A percentile compares a stretch with the other conserved stretches of the same genome.
Conservation (phyloP, 2,329 filamentous ascomycete species). For the Penicillium aurantiogriseum region DNA sequence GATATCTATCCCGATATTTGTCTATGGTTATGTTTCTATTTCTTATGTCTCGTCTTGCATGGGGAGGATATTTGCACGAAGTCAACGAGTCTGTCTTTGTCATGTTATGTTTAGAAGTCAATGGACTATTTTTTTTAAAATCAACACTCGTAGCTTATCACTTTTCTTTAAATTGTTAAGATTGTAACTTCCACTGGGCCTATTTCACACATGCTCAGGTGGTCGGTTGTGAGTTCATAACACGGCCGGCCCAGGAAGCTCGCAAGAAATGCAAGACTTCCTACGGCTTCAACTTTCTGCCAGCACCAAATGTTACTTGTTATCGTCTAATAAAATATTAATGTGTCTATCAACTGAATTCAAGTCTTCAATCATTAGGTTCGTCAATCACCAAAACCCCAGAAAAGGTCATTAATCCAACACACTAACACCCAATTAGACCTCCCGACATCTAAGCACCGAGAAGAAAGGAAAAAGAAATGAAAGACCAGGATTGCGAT, state of each 20-base stretch:
- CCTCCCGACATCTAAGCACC: not conserved
- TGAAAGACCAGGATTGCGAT: not conserved
- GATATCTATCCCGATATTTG: not conserved
- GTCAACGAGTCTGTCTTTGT: constrained; percentile 12
- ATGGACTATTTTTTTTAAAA: constrained; percentile 3
- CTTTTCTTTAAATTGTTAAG: too few relatives aligned
- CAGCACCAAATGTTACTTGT: not conserved
- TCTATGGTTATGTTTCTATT: constrained; percentile 3
- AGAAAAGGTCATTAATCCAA: not conserved
- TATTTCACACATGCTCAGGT: not conserved
- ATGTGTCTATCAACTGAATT: not conserved
- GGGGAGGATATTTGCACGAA: constrained; percentile 4
- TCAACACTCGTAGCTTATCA: not conserved
- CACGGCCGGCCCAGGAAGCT: not conserved
- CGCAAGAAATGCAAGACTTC: not conserved
- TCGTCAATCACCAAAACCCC: not conserved
- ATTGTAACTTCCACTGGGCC: not conserved
- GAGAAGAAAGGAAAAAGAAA: not conserved
- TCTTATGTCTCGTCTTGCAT: not conserved
- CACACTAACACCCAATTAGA: not conserved
- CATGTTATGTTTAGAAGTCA: constrained; percentile 5
- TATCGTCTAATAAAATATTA: not conserved
- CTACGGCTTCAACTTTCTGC: not conserved
- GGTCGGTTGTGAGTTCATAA: not conserved
- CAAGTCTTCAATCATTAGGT: not conserved